Evolutionary conservation across 176 grass and related monocot genomes (phyloP).

Genomic region (Saccharum officinarum): DNA sequence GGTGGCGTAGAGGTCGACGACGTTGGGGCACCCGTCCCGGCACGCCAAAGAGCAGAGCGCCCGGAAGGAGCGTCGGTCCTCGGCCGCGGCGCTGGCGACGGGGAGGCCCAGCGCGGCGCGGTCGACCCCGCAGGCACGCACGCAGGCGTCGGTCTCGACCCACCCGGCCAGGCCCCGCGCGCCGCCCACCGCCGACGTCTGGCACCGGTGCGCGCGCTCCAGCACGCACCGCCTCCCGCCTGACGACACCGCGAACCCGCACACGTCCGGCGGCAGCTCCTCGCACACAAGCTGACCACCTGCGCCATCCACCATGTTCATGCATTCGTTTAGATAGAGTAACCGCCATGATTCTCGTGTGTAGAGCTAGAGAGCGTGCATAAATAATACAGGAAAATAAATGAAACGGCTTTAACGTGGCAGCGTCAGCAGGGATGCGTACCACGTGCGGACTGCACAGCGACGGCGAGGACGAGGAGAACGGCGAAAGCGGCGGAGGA

Average conservation of each 20-base stretch:
- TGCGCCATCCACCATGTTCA: background rate
- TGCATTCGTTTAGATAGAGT: background rate
- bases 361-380: background rate
- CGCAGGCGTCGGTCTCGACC: conserved; percentile 58
- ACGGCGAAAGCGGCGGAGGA: background rate
- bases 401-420: background rate
- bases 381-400: no score
- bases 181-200: conserved; percentile 44
- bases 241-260: conserved; percentile 70
- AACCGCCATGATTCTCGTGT: background rate
- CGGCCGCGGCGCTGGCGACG: conserved; percentile 27
- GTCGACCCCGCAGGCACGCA: conserved; percentile 47
- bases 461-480: background rate
- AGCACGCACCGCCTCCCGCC: conserved; percentile 53
- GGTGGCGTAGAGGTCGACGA: conserved; percentile 62
- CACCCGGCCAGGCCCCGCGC: conserved; percentile 29
- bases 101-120: conserved; percentile 51
- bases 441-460: conserved; percentile 1
- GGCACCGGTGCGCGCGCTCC: conserved; percentile 53
- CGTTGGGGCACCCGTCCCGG: conserved; percentile 50
- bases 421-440: background rate
- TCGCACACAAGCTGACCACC: conserved; percentile 49
- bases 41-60: conserved; percentile 62
- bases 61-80: conserved; percentile 28
- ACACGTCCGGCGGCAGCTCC: conserved; percentile 64